Base-by-base conservation (phyloP, 139 green algal species). In the Mychonastes homosphaera region DNA sequence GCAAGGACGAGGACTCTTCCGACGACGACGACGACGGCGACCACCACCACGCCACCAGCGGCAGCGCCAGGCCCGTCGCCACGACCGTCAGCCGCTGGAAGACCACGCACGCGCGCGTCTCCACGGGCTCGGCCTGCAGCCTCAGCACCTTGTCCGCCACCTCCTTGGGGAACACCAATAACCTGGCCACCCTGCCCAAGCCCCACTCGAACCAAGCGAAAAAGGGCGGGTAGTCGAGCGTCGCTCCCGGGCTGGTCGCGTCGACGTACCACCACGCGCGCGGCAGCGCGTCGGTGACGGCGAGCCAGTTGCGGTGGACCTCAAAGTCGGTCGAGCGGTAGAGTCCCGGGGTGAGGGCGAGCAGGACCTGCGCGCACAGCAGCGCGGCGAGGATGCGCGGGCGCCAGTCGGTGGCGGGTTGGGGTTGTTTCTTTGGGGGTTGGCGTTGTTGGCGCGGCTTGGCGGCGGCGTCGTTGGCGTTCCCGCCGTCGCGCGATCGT, bases 311-410 rank as follows among this genome's bases (percentile, higher is more conserved):
- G 16, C 90, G 74, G 64, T 97, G 90, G 3, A 97, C 90, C 64
- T 96, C 90, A 71, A 96, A 96, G 43, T 97, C 90, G 0, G 90
- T 97, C 26, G 84, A 95, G 1, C 75, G 59, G 34, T 97, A 97
- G 0, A n/a, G n/a, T n/a, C n/a, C n/a, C n/a, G n/a, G n/a, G n/a
- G 84, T 64, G 2, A 89, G 86, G 7, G 94, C 36, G 7, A 96
- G 66, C 35, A 95, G 62, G 9, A 94, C 32, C 68, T 95, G 92
- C 6, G 65, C 30, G 3, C 52, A 24, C 23, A 52, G 53, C 44
- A 76, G 46, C 63, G n/a, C n/a, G 60, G 61, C 39, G 55, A 26
- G 34, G 38, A 44, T 44, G 38, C 38, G 12, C 38, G 38, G 12
- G 38, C 38, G 38, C 38, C 38, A 15, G 38, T 15, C 38, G 15